Percentiles rank a stretch among this genome's conserved stretches.
Evolutionary conservation across 2,329 filamentous ascomycete genomes (phyloP).

Genomic region (Hypoxylon sp.): DNA sequence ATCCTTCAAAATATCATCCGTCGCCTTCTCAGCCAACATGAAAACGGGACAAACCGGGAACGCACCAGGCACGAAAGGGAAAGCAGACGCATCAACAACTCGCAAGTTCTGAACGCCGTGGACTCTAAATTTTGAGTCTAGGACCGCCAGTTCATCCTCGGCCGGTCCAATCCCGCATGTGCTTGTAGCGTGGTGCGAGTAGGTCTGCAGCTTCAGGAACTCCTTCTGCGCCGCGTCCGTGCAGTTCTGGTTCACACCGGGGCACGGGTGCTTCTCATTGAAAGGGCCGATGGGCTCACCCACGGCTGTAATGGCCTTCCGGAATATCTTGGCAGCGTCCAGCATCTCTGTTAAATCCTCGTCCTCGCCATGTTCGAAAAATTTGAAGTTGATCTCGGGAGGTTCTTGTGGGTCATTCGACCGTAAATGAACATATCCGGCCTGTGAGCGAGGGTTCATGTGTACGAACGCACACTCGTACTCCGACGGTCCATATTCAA

Average conservation of each 20-base stretch:
- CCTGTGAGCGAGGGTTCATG: conserved; percentile 66
- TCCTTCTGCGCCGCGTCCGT: conserved; percentile 55
- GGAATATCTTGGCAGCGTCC: conserved; percentile 53
- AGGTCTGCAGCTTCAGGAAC: conserved; percentile 58
- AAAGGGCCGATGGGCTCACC: conserved; percentile 49
- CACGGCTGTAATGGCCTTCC: conserved; percentile 45
- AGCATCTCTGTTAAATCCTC: conserved; percentile 60
- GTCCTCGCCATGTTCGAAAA: conserved; percentile 65
- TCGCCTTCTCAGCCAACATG: conserved; percentile 73
- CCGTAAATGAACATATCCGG: conserved; percentile 72
- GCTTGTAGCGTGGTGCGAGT: conserved; percentile 70
- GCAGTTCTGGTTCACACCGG: conserved; percentile 55
- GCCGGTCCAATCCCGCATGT: conserved; percentile 68
- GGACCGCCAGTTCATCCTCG: conserved; percentile 66
- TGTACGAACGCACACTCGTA: conserved; percentile 60
- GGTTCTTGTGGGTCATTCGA: conserved; percentile 74
- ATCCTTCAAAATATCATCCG: conserved; percentile 63
- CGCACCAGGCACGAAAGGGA: conserved; percentile 64
- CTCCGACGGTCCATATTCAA: conserved; percentile 51
- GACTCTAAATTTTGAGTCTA: conserved; percentile 69
- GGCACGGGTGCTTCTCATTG: conserved; percentile 51
- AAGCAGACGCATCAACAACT: conserved; percentile 71
- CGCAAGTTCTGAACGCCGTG: conserved; percentile 66
- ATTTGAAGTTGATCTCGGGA: conserved; percentile 73
- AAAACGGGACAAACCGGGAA: conserved; percentile 65